Conservation (phyloP, 1,284 basidiomycete species). For the Moniliella sp. region DNA sequence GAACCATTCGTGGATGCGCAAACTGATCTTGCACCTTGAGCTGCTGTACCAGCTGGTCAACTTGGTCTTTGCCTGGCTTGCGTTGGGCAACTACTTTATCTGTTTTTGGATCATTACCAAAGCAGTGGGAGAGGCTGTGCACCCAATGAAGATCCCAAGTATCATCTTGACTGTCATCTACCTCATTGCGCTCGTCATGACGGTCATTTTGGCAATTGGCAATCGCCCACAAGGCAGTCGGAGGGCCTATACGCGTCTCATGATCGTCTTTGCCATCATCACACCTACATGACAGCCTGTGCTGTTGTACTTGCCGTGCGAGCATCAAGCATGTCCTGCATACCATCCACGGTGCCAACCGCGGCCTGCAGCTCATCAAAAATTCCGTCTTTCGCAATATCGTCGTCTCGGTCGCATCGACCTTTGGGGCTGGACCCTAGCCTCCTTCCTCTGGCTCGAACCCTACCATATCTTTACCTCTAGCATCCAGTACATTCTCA, state of each 20-base stretch:
- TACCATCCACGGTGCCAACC: too few relatives aligned
- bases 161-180: conserved; percentile 9
- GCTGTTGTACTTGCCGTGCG: not conserved
- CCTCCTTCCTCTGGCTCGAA: too few relatives aligned
- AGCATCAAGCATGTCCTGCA: not conserved
- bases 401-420: not conserved
- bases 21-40: conserved; percentile 55
- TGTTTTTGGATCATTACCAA: not conserved
- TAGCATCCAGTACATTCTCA: too few relatives aligned
- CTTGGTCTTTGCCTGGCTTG: conserved; percentile 59
- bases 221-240: conserved; percentile 4
- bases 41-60: conserved; percentile 10
- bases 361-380: not conserved
- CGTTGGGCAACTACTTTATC: conserved; percentile 58
- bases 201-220: not conserved
- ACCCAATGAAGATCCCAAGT: conserved; percentile 8
- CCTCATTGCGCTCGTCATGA: not conserved
- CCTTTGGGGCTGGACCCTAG: not conserved
- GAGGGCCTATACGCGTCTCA: not conserved
- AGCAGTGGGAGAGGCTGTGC: conserved; percentile 7
- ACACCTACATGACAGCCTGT: not conserved
- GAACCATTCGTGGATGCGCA: conserved; percentile 67
- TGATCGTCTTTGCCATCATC: not conserved
- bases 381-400: not conserved
- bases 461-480: too few relatives aligned